These are phyloP conservation scores for Cryptococcus sp. DNA, from an alignment of 1,284 basidiomycete species.

Conservation along the genomic window DNA sequence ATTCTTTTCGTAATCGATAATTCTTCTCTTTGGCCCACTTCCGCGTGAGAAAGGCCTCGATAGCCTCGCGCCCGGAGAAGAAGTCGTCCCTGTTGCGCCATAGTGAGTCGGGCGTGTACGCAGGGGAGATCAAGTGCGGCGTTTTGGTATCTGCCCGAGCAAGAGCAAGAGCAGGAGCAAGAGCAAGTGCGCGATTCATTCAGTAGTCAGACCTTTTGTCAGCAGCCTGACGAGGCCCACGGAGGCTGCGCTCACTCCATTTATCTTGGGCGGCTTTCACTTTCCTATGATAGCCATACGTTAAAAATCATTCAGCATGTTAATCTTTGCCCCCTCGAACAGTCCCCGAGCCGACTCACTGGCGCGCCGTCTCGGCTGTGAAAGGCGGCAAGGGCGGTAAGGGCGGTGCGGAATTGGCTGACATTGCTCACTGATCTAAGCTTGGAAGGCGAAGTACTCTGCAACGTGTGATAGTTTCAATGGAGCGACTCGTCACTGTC, in stretches of 20 bases:
- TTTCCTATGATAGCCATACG: conserved; percentile 27
- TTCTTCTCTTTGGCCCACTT: conserved; percentile 62
- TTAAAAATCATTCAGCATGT: not conserved
- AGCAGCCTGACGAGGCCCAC: not conserved
- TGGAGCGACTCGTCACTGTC: no score
- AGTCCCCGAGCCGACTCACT: conserved; percentile 13
- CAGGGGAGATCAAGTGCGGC: conserved; percentile 49
- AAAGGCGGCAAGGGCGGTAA: conserved; percentile 30
- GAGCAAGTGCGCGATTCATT: not conserved
- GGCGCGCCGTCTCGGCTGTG: conserved; percentile 26
- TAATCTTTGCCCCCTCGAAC: not conserved
- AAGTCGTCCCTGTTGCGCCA: conserved; percentile 66
- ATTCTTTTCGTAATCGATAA: conserved; percentile 60
- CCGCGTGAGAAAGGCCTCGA: conserved; percentile 58
- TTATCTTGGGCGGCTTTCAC: conserved; percentile 47
- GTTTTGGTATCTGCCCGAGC: conserved; percentile 33
- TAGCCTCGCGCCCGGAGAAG: conserved; percentile 57
- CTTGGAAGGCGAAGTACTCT: no score
- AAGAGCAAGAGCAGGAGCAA: not conserved
- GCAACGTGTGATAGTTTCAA: no score
- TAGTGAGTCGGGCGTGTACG: conserved; percentile 61
- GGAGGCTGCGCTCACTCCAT: conserved; percentile 38
- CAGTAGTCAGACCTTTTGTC: no score
- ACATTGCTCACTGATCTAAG: no score
- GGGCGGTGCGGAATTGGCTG: not conserved